Conservation (phyloP, 1,284 basidiomycete genomes). For the Microbotryum saponariae region DNA sequence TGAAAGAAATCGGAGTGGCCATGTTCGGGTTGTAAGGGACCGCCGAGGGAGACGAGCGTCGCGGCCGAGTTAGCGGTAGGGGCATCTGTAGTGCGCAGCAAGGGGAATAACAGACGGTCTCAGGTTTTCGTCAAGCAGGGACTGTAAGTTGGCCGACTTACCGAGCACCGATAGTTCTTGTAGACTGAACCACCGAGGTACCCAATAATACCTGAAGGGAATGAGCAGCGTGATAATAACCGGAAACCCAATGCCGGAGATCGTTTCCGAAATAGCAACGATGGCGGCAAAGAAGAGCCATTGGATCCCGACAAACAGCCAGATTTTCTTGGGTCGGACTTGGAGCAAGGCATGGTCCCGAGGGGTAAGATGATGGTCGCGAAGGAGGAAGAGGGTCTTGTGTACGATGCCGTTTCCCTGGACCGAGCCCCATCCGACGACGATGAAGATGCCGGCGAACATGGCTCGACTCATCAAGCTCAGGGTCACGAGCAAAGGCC, state of each 20-base stretch:
- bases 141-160: no score
- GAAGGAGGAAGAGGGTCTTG: slow-evolving; percentile 73
- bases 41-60: slow-evolving; percentile 35
- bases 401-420: slow-evolving; percentile 73
- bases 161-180: slow-evolving; percentile 74
- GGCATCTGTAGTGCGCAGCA: slow-evolving; percentile 10
- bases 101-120: neutral
- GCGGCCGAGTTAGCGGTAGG: slow-evolving; percentile 35
- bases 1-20: neutral
- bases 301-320: slow-evolving; percentile 72
- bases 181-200: slow-evolving; percentile 69
- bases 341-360: slow-evolving; percentile 60
- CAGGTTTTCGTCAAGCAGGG: slow-evolving; percentile 46
- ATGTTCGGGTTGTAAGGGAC: slow-evolving; percentile 28
- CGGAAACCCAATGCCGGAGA: slow-evolving; percentile 41
- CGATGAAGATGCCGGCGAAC: slow-evolving; percentile 34
- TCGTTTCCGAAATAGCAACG: slow-evolving; percentile 85
- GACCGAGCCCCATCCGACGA: slow-evolving; percentile 40
- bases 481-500: slow-evolving; percentile 72
- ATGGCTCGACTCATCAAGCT: slow-evolving; percentile 49
- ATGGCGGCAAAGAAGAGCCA: slow-evolving; percentile 80
- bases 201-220: slow-evolving; percentile 64
- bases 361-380: slow-evolving; percentile 60
- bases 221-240: slow-evolving; percentile 66
- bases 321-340: slow-evolving; percentile 66